Conservation (phyloP, 768 basidiomycete species). For the Suillus americanus region DNA sequence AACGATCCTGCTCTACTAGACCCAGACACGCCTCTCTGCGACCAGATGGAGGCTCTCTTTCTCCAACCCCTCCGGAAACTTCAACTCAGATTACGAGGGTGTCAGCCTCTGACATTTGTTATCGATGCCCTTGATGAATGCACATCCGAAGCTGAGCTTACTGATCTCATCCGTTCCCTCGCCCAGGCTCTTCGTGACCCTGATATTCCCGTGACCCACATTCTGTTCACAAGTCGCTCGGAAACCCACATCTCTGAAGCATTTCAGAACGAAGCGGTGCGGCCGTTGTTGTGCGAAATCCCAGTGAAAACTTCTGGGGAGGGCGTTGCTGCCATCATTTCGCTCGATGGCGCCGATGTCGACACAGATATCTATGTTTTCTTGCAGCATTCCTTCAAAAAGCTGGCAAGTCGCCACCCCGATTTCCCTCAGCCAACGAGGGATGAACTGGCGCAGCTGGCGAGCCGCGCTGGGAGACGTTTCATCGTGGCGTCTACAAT, state of each 20-base stretch:
- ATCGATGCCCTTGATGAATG: background rate
- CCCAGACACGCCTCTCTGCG: background rate
- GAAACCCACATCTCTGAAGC: background rate
- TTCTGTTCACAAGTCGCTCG: background rate
- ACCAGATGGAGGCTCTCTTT: background rate
- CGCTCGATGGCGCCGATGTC: background rate
- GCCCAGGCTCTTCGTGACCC: background rate
- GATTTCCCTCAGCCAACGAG: background rate
- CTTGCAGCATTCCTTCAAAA: background rate
- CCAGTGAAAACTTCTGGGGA: background rate
- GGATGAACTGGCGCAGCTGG: background rate
- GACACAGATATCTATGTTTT: background rate
- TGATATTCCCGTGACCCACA: background rate
- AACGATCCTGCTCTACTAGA: background rate
- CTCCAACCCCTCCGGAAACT: background rate
- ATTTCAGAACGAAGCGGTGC: background rate
- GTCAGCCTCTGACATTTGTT: background rate
- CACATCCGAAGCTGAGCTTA: background rate
- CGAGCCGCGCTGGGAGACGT: background rate
- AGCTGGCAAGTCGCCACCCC: background rate
- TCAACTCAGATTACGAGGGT: background rate
- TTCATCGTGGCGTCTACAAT: background rate
- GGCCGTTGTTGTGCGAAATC: background rate
- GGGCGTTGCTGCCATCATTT: background rate
- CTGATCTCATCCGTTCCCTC: background rate